Base-by-base conservation (phyloP, 371 early-diverging fungal genomes). In the Nematocida sp. region DNA sequence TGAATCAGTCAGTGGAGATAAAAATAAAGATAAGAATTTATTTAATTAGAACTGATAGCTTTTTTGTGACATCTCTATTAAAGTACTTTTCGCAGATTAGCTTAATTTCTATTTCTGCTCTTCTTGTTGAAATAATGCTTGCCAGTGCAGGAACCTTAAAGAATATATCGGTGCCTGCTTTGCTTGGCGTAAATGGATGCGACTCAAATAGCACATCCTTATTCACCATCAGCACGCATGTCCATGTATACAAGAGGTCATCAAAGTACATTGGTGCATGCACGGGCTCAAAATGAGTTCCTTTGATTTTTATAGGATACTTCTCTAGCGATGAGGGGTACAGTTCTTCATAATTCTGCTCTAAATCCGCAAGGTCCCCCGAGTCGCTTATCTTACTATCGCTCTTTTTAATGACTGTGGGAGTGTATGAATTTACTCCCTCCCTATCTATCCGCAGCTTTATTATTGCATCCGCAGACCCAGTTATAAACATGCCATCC, bases 61-160 rank as follows among this genome's bases (percentile, higher is more conserved):
- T 66, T 23, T 15, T 25, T 5, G 20, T 15, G 15, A 9, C 57
- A 40, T 75, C 76, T 58, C 76, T 20, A 45, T 55, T 40, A 45
- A 75, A 75, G 57, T 72, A 75, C 4, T 75, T 66, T 18, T 7
- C 39, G 76, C 47, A 67, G 13, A 67, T 11, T 11, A 75, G 45
- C n/a, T 44, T 20, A 7, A 67, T 39, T 18, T 66, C 50, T 18
- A 75, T 57, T 3, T 72, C 64, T 23, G 69, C 76, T 45, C 39
- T 75, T 7, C 39, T 9, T 7, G 56, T 33, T 9, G 33, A 13
- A 57, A 40, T 66, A n/a, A 75, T 11, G 50, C 20, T 66, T 7
- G 62, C 20, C 25, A 75, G 18, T 11, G 76, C 18, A 39, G 76
- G 76, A 1, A 75, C 15, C 45, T 75, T 75, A 45, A 75, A 75